Percentiles rank a stretch among this genome's conserved stretches.
Evolutionary conservation across 139 green algal genomes (phyloP).

Genomic region (Gonium pectorale): DNA sequence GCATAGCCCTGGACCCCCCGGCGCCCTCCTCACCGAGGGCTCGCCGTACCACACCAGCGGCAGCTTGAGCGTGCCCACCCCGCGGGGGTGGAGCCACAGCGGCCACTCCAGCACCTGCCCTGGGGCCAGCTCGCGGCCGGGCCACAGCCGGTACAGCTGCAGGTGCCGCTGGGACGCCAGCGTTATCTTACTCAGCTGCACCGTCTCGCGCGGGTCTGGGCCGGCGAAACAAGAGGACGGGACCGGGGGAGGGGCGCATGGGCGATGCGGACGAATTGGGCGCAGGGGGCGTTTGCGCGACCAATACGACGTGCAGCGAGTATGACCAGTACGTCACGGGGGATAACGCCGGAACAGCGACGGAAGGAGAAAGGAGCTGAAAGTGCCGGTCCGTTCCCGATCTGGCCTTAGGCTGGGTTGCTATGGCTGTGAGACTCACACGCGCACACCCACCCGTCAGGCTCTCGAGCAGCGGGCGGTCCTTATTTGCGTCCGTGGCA

Average conservation of each 20-base stretch:
- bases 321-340: too few species aligned
- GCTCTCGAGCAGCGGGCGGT: conserved; percentile 32
- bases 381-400: too few species aligned
- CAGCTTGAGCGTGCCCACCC: conserved; percentile 52
- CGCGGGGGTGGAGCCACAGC: conserved; percentile 70
- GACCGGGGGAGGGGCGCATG: neutral
- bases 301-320: too few species aligned
- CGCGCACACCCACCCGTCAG: conserved; percentile 14
- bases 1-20: neutral
- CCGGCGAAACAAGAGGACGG: neutral
- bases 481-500: conserved; percentile 32
- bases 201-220: conserved; percentile 23
- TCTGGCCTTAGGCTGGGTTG: too few species aligned
- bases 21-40: conserved; percentile 44
- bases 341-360: too few species aligned
- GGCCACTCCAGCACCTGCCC: conserved; percentile 57
- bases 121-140: conserved; percentile 45
- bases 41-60: conserved; percentile 69
- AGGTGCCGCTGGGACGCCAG: neutral
- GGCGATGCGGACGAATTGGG: too few species aligned
- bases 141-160: conserved; percentile 45
- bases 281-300: too few species aligned
- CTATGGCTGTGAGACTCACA: too few species aligned
- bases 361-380: too few species aligned
- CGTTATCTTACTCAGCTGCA: conserved; percentile 1